Percentiles rank a stretch among this genome's conserved stretches.
Conservation (phyloP, 345 rosid genomes). For the Gossypium ekmanianum region DNA sequence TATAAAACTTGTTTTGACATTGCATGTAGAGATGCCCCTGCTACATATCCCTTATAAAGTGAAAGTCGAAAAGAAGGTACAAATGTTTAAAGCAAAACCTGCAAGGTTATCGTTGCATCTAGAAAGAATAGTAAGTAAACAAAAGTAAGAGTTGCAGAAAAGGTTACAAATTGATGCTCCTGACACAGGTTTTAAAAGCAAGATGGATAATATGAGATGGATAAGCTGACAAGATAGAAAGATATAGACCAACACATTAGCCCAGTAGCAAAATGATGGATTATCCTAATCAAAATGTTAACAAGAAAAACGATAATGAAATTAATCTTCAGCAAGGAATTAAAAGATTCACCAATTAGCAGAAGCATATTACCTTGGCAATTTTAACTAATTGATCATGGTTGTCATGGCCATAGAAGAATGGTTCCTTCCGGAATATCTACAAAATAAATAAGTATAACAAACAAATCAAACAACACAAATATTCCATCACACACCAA, state of each 20-base stretch:
- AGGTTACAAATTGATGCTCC: neutral
- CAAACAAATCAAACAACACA: conserved; percentile 13
- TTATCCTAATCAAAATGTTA: neutral
- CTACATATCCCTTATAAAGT: neutral
- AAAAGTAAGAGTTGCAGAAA: neutral
- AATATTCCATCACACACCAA: neutral
- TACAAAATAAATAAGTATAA: conserved; percentile 20
- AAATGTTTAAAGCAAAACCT: neutral
- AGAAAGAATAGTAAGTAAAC: neutral
- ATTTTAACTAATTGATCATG: conserved; percentile 96
- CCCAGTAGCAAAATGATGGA: neutral
- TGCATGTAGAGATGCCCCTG: neutral
- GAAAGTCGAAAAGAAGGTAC: neutral
- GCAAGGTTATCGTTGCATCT: neutral
- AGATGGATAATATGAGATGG: neutral
- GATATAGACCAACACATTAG: neutral
- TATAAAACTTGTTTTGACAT: neutral
- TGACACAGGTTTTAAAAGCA: neutral
- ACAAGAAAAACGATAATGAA: neutral
- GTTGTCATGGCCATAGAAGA: conserved; percentile 98
- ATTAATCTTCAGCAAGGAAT: neutral
- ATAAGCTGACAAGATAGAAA: neutral
- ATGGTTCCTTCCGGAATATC: conserved; percentile 97
- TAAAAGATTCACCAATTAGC: conserved; percentile 7
- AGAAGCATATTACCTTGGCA: conserved; percentile 63